A percentile compares a stretch with the other conserved stretches of the same genome.
Conservation (phyloP, 1,284 basidiomycete species). For the Volvariella volvacea region DNA sequence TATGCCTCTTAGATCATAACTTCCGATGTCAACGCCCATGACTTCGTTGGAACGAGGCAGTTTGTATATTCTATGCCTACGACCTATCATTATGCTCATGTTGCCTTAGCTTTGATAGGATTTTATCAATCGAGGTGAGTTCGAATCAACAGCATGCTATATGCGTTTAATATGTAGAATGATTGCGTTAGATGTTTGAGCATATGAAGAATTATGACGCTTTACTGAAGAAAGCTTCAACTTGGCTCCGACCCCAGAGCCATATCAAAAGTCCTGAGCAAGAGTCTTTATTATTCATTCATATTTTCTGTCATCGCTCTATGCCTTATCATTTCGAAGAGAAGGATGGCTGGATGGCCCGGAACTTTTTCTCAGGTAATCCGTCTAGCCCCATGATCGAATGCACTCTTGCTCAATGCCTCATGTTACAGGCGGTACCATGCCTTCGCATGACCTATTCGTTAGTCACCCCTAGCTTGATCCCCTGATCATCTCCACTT, state of each 20-base stretch:
- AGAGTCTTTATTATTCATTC: slow-evolving; percentile 58
- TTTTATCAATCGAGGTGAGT: slow-evolving; percentile 63
- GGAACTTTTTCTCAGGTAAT: slow-evolving; percentile 69
- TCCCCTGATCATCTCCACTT: not conserved
- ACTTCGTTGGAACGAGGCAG: slow-evolving; percentile 48
- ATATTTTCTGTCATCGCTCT: slow-evolving; percentile 69
- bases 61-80: slow-evolving; percentile 21
- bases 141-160: not conserved
- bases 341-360: slow-evolving; percentile 72
- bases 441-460: slow-evolving; percentile 66
- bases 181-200: slow-evolving; percentile 60
- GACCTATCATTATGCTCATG: slow-evolving; percentile 1
- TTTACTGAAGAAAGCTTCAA: slow-evolving; percentile 60
- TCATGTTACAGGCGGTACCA: slow-evolving; percentile 43
- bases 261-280: slow-evolving; percentile 20
- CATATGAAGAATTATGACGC: slow-evolving; percentile 77
- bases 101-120: slow-evolving; percentile 58
- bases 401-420: not conserved
- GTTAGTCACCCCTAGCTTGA: slow-evolving; percentile 21
- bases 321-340: slow-evolving; percentile 73
- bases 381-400: not conserved
- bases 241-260: slow-evolving; percentile 51
- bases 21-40: slow-evolving; percentile 63
- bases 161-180: not conserved
- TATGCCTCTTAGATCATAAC: slow-evolving; percentile 47